Base-by-base conservation (phyloP, 2,329 filamentous ascomycete genomes). In the Helotiales sp. region DNA sequence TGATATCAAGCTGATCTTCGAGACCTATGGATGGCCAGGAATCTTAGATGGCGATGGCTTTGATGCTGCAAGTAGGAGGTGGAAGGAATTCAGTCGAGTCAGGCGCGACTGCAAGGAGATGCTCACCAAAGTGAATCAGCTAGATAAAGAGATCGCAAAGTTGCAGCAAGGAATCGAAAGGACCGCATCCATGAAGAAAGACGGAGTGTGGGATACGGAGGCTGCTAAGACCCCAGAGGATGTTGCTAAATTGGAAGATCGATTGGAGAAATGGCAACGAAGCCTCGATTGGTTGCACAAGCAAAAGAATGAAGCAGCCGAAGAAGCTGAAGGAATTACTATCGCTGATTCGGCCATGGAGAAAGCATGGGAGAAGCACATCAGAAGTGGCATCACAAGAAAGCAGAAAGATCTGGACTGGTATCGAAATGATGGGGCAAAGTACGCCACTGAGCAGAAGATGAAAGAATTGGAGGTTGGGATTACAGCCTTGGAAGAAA, bases 11-110 rank as follows among this genome's bases (percentile, higher is more conserved):
- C 50, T 44, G 9, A 36, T 60, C 19, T 60, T 54, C 51, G 31
- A 44, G 42, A 38, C 36, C 34, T 56, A 55, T 36, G 58, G 58
- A 10, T 60, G 58, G 54, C 54, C 54, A 25, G 50, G 53, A 10
- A 42, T 54, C 3, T 54, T 58, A 27, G 36, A 58, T 47, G 52
- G 33, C 4, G 29, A 40, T 5, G 44, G 17, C 2, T 58, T 58
- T 47, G 56, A 58, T 46, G 51, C 42, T 17, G 56, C 51, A 5
- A 47, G 40, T 19, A 19, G 54, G n/a, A 49, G 56, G 29, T 58
- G 49, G 38, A 34, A 42, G n/a, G 52, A 54, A n/a, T 58, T 58
- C 29, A 27, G 25, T 17, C 50, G 44, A 13, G 46, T 58, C 3
- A 42, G 51, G 13, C 13, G 30, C 4, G 44, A 47, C 7, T 47